Base-by-base conservation (phyloP, 306 rosid genomes). In the Dalbergia cultrata region DNA sequence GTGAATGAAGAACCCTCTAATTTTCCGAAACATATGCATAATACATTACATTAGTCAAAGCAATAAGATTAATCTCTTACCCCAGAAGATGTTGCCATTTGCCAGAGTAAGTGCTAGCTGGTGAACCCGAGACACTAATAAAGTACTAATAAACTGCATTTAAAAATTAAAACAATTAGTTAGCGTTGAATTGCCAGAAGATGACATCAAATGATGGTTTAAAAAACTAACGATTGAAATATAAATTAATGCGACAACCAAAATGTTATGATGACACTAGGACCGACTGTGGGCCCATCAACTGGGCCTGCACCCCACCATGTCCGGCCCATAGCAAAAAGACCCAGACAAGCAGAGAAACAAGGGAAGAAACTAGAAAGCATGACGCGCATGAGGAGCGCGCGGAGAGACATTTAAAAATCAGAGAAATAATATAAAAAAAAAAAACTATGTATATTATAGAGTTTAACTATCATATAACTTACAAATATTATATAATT, bases 71-170 rank as follows among this genome's bases (percentile, higher is more conserved):
- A 74, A 56, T 70, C 71, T 80, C 91, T 85, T 83, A 86, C 92
- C 87, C 80, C 80, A 62, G 90, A 86, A 76, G 86, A 7, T 6
- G 53, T 80, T 68, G 95, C 88, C 97, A 92, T 92, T 78, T 85
- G 63, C 69, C 37, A 79, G 16, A 54, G 50, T 49, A 41, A n/a
- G 57, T 83, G 31, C 59, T 73, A 76, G 45, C 49, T 64, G 37
- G 54, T 61, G 65, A 80, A 82, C 80, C 80, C 35, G 22, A 45
- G 4, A 8, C 60, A 54, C 60, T 7, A 7, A 54, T 52, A 13
- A 45, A 43, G 47, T 21, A 44, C 35, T 44, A 65, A 66, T 17
- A 49, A 78, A 76, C 85, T 84, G 85, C 49, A 54, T 65, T 64
- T 58, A 50, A 62, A 73, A 13, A 19, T 67, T 11, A 70, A 37